A percentile compares a stretch with the other conserved stretches of the same genome.
phyloP scores from a whole-genome alignment of 805 yeast genomes.

The Yarrowia porcina region DNA sequence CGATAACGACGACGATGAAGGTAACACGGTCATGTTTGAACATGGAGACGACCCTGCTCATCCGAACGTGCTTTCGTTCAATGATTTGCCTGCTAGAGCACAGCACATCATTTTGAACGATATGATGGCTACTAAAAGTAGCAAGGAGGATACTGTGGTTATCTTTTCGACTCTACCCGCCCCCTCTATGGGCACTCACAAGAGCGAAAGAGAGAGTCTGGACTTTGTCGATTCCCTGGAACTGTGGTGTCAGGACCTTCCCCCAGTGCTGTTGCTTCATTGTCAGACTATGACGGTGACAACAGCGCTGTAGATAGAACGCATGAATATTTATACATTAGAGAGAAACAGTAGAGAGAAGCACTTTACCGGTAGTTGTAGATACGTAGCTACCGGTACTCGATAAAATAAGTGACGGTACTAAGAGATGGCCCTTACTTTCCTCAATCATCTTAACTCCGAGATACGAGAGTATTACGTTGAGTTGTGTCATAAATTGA shows the following conservation, averaged over 20 bases:
- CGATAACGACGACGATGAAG: constrained; percentile 35
- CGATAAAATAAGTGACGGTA: no score
- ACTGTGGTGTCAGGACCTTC: constrained; percentile 75
- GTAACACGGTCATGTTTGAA: constrained; percentile 35
- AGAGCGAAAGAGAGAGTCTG: constrained; percentile 60
- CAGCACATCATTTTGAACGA: constrained; percentile 88
- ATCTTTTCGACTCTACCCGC: constrained; percentile 88
- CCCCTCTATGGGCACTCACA: constrained; percentile 79
- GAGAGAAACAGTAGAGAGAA: no score
- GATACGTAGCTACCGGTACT: no score
- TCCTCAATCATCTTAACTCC: no score
- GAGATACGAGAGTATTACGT: no score
- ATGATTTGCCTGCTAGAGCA: constrained; percentile 86
- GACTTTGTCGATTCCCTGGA: constrained; percentile 76
- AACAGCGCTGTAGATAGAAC: constrained; percentile 74
- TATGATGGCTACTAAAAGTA: constrained; percentile 65
- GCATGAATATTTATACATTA: background rate
- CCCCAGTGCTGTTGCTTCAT: constrained; percentile 78
- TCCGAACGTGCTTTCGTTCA: constrained; percentile 49
- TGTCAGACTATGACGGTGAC: constrained; percentile 96
- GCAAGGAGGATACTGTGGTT: constrained; percentile 55
- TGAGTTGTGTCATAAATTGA: no score
- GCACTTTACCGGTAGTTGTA: no score
- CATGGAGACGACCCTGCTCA: constrained; percentile 24
- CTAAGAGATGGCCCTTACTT: no score